Evolutionary conservation across 148 eudicot species (phyloP).

Genomic region (Hydrangea macrophylla): DNA sequence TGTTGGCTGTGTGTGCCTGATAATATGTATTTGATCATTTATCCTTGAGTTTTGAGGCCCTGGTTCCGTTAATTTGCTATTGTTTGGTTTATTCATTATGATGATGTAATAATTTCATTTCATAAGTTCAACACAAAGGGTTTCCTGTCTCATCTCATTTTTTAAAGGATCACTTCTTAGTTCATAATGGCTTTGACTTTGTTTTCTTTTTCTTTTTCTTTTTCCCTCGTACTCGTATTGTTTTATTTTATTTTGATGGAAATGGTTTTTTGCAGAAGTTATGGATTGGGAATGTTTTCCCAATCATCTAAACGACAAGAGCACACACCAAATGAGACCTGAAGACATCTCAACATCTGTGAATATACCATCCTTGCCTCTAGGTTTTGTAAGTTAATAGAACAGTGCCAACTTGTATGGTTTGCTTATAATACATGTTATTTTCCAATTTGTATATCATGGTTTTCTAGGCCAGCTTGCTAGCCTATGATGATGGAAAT

Average conservation of each 20-base stretch:
- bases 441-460: neutral
- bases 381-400: neutral
- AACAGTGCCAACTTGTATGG: neutral
- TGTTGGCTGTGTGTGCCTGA: neutral
- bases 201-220: neutral
- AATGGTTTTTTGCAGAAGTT: neutral
- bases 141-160: neutral
- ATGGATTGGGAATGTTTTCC: no score
- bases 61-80: neutral
- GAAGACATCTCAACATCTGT: no score
- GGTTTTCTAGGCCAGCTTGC: neutral
- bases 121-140: neutral
- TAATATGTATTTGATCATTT: no score
- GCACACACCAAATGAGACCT: no score
- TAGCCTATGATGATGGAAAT: no score
- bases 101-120: no score
- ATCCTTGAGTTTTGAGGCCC: neutral
- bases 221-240: neutral
- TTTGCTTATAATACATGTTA: neutral
- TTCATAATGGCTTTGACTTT: neutral
- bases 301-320: no score
- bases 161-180: neutral
- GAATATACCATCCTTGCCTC: neutral
- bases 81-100: no score
- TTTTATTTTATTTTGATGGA: neutral